These are phyloP conservation scores for Candida sp. DNA, from an alignment of 1,139 yeast genomes.

Conservation along the genomic window DNA sequence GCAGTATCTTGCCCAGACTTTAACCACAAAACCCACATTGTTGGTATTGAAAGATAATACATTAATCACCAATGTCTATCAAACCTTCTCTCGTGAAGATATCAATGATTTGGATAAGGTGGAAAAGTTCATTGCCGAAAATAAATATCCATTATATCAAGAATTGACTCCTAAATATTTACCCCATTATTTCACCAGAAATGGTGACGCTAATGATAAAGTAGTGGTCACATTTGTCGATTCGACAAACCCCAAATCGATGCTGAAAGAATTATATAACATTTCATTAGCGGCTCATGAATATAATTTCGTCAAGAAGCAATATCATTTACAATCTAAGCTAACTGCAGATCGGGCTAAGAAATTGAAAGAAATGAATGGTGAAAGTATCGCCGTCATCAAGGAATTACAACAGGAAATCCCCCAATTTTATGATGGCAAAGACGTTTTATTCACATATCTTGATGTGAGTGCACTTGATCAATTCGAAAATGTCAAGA, in stretches of 20 bases:
- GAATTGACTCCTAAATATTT: slow-evolving; percentile 45
- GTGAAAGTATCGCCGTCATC: slow-evolving; percentile 38
- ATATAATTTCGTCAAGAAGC: slow-evolving; percentile 44
- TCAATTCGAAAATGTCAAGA: slow-evolving; percentile 27
- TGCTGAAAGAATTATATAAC: slow-evolving; percentile 37
- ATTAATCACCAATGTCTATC: slow-evolving; percentile 49
- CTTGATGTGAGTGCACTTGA: slow-evolving; percentile 45
- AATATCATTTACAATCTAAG: slow-evolving; percentile 37
- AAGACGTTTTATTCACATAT: slow-evolving; percentile 47
- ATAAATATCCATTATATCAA: slow-evolving; percentile 48
- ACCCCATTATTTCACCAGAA: slow-evolving; percentile 28
- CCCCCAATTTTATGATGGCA: slow-evolving; percentile 39
- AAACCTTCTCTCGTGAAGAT: slow-evolving; percentile 62
- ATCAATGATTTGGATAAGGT: slow-evolving; percentile 48
- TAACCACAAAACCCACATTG: slow-evolving; percentile 60
- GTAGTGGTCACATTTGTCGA: slow-evolving; percentile 55
- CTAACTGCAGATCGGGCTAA: slow-evolving; percentile 41
- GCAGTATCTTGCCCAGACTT: slow-evolving; percentile 46
- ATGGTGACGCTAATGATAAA: slow-evolving; percentile 18
- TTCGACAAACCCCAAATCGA: slow-evolving; percentile 30
- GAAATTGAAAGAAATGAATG: slow-evolving; percentile 39
- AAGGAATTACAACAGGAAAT: slow-evolving; percentile 48
- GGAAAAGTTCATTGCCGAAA: slow-evolving; percentile 44
- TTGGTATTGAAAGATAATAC: slow-evolving; percentile 57
- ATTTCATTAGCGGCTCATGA: slow-evolving; percentile 53